Evolutionary conservation across 768 basidiomycete species (phyloP), one percentile per base, ranked within the genome.

Genomic region (Pholiota molesta): DNA sequence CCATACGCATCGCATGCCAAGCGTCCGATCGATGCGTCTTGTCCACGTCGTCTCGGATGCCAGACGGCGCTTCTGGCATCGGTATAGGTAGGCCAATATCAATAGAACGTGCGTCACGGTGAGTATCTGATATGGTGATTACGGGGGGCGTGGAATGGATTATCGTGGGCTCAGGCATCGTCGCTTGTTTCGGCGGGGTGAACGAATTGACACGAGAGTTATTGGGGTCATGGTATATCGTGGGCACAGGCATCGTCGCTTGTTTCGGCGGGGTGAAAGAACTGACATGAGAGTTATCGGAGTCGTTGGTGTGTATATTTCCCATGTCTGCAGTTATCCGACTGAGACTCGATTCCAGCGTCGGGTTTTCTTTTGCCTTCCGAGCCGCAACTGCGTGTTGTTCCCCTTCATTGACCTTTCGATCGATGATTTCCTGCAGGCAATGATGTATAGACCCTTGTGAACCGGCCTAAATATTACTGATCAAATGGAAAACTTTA

Each of bases 381-480:
- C 56, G 26, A 49, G 59, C 65, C 16, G 55, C 59, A 16, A 45
- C 42, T 9, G 53, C 19, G 1, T 49, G 42, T 29, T 62, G 55
- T 14, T 61, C 63, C 16, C 42, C 14, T 31, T 51, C 40, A n/a
- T 39, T 33, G 0, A 51, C 23, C 16, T 45, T 33, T 8, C 14
- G 28, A 44, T 62, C 62, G 31, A 69, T 64, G 21, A 69, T 56
- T 14, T 49, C 58, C 21, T 67, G 60, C 0, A 69, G 54, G 5
- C 57, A 49, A 5, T 65, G 62, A 47, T 67, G 68, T 26, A 69
- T 63, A 4, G 64, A 58, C 1, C 52, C 28, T 3, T 64, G 62
- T 11, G 29, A 45, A 10, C 53, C 44, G 31, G 53, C 51, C 68
- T 65, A 53, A 31, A 5, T 10, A 19, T 33, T 1, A 52, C 49